Percentiles rank a stretch among this genome's conserved stretches.
Conservation (phyloP, 805 yeast species). For the Yamadazyma ubonensis region DNA sequence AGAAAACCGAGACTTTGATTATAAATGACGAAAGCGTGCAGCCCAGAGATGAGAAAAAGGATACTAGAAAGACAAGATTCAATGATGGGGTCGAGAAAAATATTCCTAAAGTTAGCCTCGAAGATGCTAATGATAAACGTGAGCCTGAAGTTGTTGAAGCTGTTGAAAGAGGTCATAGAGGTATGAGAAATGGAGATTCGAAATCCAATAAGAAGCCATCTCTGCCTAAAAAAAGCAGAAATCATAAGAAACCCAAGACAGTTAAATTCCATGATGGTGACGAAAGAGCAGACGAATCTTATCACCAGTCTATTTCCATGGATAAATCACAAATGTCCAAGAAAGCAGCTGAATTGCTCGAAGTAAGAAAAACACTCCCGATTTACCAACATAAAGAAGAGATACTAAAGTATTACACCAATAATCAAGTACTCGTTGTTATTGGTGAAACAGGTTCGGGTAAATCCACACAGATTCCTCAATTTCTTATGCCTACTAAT, state of each 20-base stretch:
- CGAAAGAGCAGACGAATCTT: constrained; percentile 24
- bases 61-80: background rate
- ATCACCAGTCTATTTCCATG: constrained; percentile 9
- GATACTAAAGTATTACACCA: constrained; percentile 52
- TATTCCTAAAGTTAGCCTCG: background rate
- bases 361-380: constrained; percentile 62
- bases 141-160: background rate
- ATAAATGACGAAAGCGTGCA: background rate
- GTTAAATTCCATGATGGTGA: constrained; percentile 28
- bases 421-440: constrained; percentile 69
- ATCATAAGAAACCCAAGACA: background rate
- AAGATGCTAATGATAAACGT: background rate
- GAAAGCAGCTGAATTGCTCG: constrained; percentile 33
- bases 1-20: background rate
- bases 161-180: background rate
- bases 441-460: constrained; percentile 99
- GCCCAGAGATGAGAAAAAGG: background rate
- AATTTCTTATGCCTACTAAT: constrained; percentile 62
- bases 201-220: background rate
- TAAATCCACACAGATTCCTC: constrained; percentile 96
- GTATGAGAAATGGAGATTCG: background rate
- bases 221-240: background rate
- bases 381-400: constrained; percentile 70
- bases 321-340: constrained; percentile 27
- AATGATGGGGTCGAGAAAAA: background rate